A percentile compares a stretch with the other conserved stretches of the same genome.
phyloP scores from a whole-genome alignment of 73 alveolate species.

The Paramecium primaurelia region DNA sequence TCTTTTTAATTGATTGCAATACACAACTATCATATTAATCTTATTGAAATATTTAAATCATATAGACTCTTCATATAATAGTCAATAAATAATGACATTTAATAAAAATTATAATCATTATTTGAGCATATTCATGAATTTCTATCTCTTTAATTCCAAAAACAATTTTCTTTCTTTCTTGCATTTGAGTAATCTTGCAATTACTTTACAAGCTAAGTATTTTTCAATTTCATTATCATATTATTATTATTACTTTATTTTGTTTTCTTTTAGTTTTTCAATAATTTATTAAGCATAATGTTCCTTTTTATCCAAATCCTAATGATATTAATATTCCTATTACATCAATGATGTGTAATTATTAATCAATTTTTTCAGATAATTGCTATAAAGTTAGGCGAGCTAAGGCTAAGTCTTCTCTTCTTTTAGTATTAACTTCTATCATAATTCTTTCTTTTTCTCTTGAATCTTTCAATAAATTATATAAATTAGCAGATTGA shows the following conservation, averaged over 20 bases:
- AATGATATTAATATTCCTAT: not conserved
- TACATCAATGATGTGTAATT: not conserved
- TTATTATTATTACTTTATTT: not conserved
- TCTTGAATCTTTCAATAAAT: not conserved
- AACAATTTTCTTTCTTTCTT: not conserved
- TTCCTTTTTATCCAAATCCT: conserved; percentile 34
- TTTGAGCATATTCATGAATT: not conserved
- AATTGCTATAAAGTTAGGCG: not conserved
- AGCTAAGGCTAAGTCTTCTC: not conserved
- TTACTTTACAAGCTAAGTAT: not conserved
- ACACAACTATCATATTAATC: not conserved
- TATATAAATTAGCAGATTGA: not conserved
- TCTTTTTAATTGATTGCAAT: not conserved
- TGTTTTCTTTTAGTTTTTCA: not conserved
- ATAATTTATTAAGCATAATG: conserved; percentile 1
- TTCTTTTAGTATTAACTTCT: not conserved
- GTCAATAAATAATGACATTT: conserved; percentile 7
- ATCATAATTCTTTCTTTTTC: conserved; percentile 9
- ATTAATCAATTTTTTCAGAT: not conserved
- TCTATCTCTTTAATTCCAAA: not conserved
- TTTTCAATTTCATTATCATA: not conserved
- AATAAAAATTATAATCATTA: not conserved
- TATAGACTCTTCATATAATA: not conserved
- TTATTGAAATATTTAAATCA: not conserved
- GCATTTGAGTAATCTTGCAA: not conserved